A percentile compares a stretch with the other conserved stretches of the same genome.
These are phyloP conservation scores for Lavandula angustifolia DNA, from an alignment of 257 asterid genomes.

Conservation along the genomic window DNA sequence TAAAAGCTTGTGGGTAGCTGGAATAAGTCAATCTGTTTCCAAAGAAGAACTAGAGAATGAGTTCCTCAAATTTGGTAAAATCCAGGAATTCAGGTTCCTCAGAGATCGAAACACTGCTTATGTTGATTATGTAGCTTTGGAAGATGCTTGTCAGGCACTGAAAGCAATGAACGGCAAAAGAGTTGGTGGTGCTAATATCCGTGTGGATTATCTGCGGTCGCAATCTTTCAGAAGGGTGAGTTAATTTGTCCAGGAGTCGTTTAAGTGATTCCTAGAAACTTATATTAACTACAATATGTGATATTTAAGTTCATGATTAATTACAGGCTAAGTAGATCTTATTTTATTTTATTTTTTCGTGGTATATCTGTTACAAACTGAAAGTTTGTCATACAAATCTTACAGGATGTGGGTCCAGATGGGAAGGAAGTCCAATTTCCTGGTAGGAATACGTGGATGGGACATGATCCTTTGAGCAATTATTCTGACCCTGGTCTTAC, in stretches of 20 bases:
- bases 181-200: constrained; percentile 70
- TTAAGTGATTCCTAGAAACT: constrained; percentile 11
- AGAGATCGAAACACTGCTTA: constrained; percentile 84
- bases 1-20: constrained; percentile 95
- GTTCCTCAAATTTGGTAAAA: constrained; percentile 72
- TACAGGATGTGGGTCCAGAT: constrained; percentile 72
- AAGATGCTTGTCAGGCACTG: constrained; percentile 82
- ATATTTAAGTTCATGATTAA: background rate
- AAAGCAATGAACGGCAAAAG: constrained; percentile 76
- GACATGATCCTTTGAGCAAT: constrained; percentile 45
- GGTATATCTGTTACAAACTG: constrained; percentile 8
- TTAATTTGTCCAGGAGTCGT: constrained; percentile 25
- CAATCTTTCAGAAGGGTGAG: constrained; percentile 83
- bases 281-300: background rate
- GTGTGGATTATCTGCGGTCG: constrained; percentile 93
- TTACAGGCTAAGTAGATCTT: background rate
- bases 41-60: constrained; percentile 86
- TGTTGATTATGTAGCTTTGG: constrained; percentile 71
- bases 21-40: constrained; percentile 69
- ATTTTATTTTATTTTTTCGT: background rate
- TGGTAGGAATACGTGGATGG: constrained; percentile 61
- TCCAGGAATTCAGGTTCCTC: constrained; percentile 82
- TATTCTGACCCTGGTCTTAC: constrained; percentile 55
- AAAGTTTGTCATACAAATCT: constrained; percentile 28
- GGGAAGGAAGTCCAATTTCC: constrained; percentile 63